Evolutionary conservation across 306 rosid species (phyloP).

Genomic region (Pterocarpus santalinus): DNA sequence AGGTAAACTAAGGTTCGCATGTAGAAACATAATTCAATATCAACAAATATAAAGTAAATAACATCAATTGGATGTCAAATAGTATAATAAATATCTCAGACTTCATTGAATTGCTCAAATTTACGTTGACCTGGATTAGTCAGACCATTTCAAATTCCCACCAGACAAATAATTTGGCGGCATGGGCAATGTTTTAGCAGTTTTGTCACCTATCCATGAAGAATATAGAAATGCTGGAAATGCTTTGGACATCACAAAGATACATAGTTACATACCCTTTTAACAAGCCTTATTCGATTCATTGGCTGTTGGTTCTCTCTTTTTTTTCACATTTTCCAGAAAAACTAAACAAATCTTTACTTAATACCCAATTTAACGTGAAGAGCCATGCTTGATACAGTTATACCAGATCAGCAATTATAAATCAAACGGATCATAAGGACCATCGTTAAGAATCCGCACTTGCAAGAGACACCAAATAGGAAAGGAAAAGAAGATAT

Average conservation of each 20-base stretch:
- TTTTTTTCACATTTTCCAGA: not conserved
- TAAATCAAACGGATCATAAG: slow-evolving; percentile 2
- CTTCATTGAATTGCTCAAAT: no score
- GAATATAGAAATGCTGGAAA: no score
- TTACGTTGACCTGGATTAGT: no score
- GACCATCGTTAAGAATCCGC: not conserved
- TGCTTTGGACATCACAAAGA: no score
- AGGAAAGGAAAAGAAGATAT: slow-evolving; percentile 15
- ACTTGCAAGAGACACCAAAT: not conserved
- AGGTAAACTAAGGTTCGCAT: slow-evolving; percentile 3
- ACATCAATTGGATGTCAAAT: no score
- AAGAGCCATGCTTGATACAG: slow-evolving; percentile 14
- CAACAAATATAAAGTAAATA: not conserved
- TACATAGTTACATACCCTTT: no score
- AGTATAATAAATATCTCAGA: no score
- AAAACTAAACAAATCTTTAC: not conserved
- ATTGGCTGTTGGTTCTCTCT: not conserved
- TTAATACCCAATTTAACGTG: not conserved
- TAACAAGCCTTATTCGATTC: not conserved
- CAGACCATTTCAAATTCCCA: no score
- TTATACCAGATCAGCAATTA: not conserved
- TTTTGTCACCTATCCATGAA: no score
- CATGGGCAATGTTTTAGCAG: no score
- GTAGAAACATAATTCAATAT: not conserved
- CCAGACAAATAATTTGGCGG: no score